Evolutionary conservation across 176 grass and related monocot genomes (phyloP).

Genomic region (Aechmea fasciata): DNA sequence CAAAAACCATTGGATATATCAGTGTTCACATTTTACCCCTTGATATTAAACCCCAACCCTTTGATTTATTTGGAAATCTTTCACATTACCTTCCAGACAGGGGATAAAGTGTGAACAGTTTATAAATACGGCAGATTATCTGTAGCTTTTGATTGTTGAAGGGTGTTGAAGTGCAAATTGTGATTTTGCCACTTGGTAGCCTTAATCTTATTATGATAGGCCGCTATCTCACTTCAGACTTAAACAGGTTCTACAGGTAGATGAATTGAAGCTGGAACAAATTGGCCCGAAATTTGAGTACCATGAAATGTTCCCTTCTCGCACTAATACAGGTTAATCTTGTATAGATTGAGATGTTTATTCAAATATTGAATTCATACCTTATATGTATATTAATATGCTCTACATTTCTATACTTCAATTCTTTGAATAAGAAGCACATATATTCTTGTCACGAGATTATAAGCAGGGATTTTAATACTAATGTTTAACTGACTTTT

Average conservation of each 20-base stretch:
- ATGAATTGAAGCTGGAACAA: conserved; percentile 72
- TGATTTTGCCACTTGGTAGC: not conserved
- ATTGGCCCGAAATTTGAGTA: conserved; percentile 93
- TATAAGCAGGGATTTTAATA: not conserved
- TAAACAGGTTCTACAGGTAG: conserved; percentile 52
- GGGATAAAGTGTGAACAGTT: too few relatives aligned
- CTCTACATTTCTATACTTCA: not conserved
- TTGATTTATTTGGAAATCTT: too few relatives aligned
- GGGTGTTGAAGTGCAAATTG: too few relatives aligned
- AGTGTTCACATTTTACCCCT: too few relatives aligned
- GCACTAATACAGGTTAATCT: conserved; percentile 71
- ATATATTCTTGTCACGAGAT: not conserved
- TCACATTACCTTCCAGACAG: too few relatives aligned
- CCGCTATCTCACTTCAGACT: conserved; percentile 7
- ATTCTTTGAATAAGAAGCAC: not conserved
- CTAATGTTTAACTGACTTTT: too few relatives aligned
- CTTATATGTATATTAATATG: not conserved
- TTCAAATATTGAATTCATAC: not conserved
- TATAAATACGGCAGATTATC: too few relatives aligned
- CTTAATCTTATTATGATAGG: not conserved
- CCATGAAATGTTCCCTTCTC: conserved; percentile 97
- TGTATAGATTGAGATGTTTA: not conserved
- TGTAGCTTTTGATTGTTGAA: too few relatives aligned
- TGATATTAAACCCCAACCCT: too few relatives aligned
- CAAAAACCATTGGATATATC: too few relatives aligned